phyloP scores from a whole-genome alignment of 2,329 filamentous ascomycete genomes.

The Aspergillus calidoustus region DNA sequence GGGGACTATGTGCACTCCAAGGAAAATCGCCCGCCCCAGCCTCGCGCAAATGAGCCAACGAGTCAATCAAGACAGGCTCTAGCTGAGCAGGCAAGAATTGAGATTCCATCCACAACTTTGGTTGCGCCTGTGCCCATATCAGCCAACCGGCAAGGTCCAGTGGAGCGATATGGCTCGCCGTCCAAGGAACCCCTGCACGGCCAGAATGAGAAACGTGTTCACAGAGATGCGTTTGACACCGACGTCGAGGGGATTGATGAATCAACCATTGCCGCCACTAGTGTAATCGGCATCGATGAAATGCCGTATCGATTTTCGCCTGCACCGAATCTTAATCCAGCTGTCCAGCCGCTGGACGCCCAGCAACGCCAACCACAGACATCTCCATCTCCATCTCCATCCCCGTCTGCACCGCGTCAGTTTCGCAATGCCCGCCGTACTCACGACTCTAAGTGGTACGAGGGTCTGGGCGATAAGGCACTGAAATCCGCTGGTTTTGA shows the following conservation, averaged over 20 bases:
- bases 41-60: constrained; percentile 27
- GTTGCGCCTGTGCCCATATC: constrained; percentile 24
- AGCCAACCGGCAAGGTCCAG: constrained; percentile 23
- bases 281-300: constrained; percentile 43
- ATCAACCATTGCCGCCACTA: constrained; percentile 46
- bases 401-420: constrained; percentile 25
- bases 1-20: constrained; percentile 49
- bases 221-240: constrained; percentile 47
- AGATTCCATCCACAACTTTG: constrained; percentile 36
- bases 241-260: constrained; percentile 51
- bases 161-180: constrained; percentile 24
- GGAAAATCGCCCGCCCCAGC: constrained; percentile 37
- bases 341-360: constrained; percentile 27
- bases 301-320: constrained; percentile 29
- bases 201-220: constrained; percentile 22
- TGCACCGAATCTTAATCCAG: constrained; percentile 24
- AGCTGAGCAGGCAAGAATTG: constrained; percentile 42
- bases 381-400: constrained; percentile 5
- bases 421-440: constrained; percentile 32
- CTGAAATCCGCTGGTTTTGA: constrained; percentile 44
- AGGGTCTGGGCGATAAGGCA: constrained; percentile 39
- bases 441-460: constrained; percentile 37
- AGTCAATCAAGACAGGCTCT: constrained; percentile 37
- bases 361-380: constrained; percentile 22
- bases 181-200: constrained; percentile 25